A percentile compares a stretch with the other conserved stretches of the same genome.
Evolutionary conservation across 2,329 filamentous ascomycete genomes (phyloP).

Genomic region (Colletotrichum orchidophilum): DNA sequence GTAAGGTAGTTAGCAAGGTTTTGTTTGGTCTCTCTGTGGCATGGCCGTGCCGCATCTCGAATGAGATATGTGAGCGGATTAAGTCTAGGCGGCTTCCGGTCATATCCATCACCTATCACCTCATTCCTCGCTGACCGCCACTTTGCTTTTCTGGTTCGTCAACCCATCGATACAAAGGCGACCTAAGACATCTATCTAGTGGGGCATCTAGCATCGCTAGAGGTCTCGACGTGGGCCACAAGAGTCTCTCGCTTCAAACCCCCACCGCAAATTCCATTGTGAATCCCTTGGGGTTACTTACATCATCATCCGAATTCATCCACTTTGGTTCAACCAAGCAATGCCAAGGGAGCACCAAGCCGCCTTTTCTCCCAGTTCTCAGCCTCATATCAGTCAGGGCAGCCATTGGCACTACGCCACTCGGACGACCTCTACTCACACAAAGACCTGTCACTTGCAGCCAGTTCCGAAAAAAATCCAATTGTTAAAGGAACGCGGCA

Average conservation of each 20-base stretch:
- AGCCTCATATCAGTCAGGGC: background rate
- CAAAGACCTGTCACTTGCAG: background rate
- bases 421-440: background rate
- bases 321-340: background rate
- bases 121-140: constrained; percentile 1
- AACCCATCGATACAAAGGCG: background rate
- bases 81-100: background rate
- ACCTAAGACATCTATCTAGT: background rate
- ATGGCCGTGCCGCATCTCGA: background rate
- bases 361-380: background rate
- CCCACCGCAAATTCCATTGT: background rate
- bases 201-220: background rate
- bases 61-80: background rate
- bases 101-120: background rate
- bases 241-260: background rate
- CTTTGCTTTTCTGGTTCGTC: background rate
- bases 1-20: no score
- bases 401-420: background rate
- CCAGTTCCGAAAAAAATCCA: background rate
- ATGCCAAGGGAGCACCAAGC: background rate
- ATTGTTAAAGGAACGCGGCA: background rate
- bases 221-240: background rate
- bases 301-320: background rate
- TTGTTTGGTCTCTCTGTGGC: background rate
- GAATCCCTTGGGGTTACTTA: background rate